Conservation (phyloP, 148 eudicot species). For the Vaccinium myrtillus region DNA sequence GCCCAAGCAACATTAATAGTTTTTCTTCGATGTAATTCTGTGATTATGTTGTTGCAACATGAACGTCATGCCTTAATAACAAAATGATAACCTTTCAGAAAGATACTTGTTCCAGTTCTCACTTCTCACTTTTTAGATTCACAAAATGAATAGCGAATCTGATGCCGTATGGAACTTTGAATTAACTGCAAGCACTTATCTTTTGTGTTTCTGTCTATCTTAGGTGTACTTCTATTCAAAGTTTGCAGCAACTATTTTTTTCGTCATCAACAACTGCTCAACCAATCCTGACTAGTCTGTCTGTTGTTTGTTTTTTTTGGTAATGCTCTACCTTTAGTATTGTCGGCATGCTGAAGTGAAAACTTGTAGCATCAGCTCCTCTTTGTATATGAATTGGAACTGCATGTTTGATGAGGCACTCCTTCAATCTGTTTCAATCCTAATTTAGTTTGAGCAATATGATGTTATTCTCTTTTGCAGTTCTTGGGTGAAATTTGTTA, state of each 20-base stretch:
- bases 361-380: not conserved
- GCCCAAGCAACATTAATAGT: not conserved
- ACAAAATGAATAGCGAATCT: not conserved
- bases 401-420: not conserved
- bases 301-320: not conserved
- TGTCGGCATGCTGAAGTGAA: not conserved
- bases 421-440: not conserved
- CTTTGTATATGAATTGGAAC: not conserved
- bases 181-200: not conserved
- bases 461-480: not conserved
- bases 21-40: not conserved
- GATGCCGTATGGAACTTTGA: not conserved
- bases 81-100: not conserved
- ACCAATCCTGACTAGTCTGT: conserved; percentile 57
- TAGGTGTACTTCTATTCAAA: conserved; percentile 90
- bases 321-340: not conserved
- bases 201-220: conserved; percentile 2
- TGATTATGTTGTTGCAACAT: not conserved
- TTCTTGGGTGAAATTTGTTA: not conserved
- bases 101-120: not conserved
- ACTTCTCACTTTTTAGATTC: not conserved
- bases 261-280: conserved; percentile 98
- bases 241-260: conserved; percentile 88
- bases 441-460: not conserved
- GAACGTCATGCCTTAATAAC: conserved; percentile 5